A percentile compares a stretch with the other conserved stretches of the same genome.
Evolutionary conservation across 768 basidiomycete genomes (phyloP).

Genomic region (Tulasnella sp.): DNA sequence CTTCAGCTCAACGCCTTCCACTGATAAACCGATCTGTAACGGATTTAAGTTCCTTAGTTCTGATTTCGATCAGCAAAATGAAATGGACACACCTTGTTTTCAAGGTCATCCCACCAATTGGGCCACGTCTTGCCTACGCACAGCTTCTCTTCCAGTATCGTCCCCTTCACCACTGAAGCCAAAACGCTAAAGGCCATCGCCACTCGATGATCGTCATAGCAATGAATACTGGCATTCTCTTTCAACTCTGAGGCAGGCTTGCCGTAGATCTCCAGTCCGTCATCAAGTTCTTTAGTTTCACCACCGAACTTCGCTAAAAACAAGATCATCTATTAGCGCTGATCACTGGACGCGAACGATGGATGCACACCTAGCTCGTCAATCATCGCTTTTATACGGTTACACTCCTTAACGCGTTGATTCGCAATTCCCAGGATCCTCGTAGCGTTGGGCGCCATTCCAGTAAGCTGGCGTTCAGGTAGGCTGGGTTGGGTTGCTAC

Average conservation of each 20-base stretch:
- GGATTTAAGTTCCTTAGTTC: not conserved
- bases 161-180: conserved; percentile 58
- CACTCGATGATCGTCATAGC: conserved; percentile 97
- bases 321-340: not conserved
- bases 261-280: conserved; percentile 85
- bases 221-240: conserved; percentile 72
- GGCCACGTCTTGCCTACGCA: conserved; percentile 99
- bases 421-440: conserved; percentile 93
- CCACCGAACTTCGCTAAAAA: conserved; percentile 83
- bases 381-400: conserved; percentile 93
- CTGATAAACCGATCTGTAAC: conserved; percentile 71
- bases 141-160: conserved; percentile 86
- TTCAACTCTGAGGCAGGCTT: conserved; percentile 52
- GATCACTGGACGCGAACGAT: not conserved
- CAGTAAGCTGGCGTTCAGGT: conserved; percentile 37
- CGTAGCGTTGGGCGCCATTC: conserved; percentile 39
- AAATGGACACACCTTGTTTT: conserved; percentile 62
- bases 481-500: conserved; percentile 46
- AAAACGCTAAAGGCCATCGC: conserved; percentile 97
- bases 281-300: conserved; percentile 80
- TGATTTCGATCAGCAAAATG: not conserved
- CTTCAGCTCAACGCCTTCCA: conserved; percentile 73
- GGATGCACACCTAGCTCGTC: conserved; percentile 66
- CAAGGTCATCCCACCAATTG: conserved; percentile 98
- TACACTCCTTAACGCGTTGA: conserved; percentile 97